phyloP scores from a whole-genome alignment of 2,329 filamentous ascomycete genomes.

The Stachybotrys elegans region DNA sequence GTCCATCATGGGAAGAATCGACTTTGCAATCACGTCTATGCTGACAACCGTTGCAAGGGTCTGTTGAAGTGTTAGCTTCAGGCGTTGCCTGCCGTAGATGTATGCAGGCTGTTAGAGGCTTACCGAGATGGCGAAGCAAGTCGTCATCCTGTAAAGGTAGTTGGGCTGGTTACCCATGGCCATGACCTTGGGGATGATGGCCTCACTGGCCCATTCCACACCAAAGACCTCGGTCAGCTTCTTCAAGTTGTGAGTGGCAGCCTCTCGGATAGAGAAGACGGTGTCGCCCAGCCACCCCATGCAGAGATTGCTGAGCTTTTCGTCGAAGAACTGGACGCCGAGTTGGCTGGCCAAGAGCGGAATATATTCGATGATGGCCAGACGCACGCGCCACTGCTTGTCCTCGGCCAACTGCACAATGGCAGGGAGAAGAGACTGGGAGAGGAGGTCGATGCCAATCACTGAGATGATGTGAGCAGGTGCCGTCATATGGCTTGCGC shows the following conservation, averaged over 20 bases:
- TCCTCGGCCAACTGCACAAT: slow-evolving; percentile 97
- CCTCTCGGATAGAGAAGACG: slow-evolving; percentile 97
- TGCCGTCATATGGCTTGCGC: too few relatives aligned
- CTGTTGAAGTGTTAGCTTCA: slow-evolving; percentile 45
- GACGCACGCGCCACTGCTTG: slow-evolving; percentile 97
- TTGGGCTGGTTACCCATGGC: slow-evolving; percentile 98
- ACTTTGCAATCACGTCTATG: slow-evolving; percentile 86
- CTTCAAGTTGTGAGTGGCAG: slow-evolving; percentile 94
- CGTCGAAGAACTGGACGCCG: slow-evolving; percentile 96
- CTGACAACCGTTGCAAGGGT: slow-evolving; percentile 91
- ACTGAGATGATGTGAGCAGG: too few relatives aligned
- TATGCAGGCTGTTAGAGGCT: too few relatives aligned
- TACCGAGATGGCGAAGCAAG: slow-evolving; percentile 98
- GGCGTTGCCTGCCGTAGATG: too few relatives aligned
- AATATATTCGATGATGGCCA: slow-evolving; percentile 99
- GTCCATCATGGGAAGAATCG: slow-evolving; percentile 93
- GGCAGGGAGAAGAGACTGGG: slow-evolving; percentile 91
- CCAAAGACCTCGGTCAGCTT: slow-evolving; percentile 98
- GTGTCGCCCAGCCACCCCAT: slow-evolving; percentile 99
- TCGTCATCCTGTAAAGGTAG: slow-evolving; percentile 99
- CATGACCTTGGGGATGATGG: slow-evolving; percentile 98
- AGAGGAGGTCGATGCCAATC: slow-evolving; percentile 95
- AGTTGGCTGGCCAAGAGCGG: slow-evolving; percentile 92
- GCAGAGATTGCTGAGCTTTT: slow-evolving; percentile 90
- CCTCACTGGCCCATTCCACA: slow-evolving; percentile 93